Base-by-base conservation (phyloP, 2,329 filamentous ascomycete genomes). In the Phialocephala sp. region DNA sequence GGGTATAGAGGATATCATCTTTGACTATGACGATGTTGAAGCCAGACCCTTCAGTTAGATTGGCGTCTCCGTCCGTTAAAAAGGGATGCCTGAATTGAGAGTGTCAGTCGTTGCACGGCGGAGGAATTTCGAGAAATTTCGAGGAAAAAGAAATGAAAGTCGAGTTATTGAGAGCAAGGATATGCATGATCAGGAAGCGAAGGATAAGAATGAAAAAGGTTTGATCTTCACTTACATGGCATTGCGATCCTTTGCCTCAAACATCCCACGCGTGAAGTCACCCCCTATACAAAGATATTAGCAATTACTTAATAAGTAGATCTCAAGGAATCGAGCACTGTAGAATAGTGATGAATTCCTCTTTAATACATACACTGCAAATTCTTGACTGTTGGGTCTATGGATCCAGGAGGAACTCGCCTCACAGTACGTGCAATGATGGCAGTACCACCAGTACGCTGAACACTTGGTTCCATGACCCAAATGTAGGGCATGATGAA, bases 381-480 rank as follows among this genome's bases (percentile, higher is more conserved):
- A 67, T 84, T 84, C 77, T 85, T 85, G 36, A 85, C 75, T 0
- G 82, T 84, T 0, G 83, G 83, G 67, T 85, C 83, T 3, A 84
- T 80, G 0, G 79, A 74, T 0, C 81, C 82, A 0, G 81, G 80
- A 0, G 82, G 80, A 0, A 77, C 76, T 0, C 82, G 73, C 1
- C 80, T 76, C 0, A 84, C 81, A 0, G 81, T 83, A 14, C 81
- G 74, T 0, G 82, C 78, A 27, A 85, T 68, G 12, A 84, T 74
- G 0, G 82, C 81, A 2, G 65, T 77, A 4, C 79, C 81, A 0
- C 81, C 82, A 0, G 24, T 63, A 18, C 61, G 66, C 66, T 84
- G 83, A 12, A 79, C 68, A 2, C 79, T 72, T 0, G 82, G 83
- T 0, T 79, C 75, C 82, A 84, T 84, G 0, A 81, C 79, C 83